Conservation (phyloP, 2,329 filamentous ascomycete genomes). For the Penicillium psychrosexuale region DNA sequence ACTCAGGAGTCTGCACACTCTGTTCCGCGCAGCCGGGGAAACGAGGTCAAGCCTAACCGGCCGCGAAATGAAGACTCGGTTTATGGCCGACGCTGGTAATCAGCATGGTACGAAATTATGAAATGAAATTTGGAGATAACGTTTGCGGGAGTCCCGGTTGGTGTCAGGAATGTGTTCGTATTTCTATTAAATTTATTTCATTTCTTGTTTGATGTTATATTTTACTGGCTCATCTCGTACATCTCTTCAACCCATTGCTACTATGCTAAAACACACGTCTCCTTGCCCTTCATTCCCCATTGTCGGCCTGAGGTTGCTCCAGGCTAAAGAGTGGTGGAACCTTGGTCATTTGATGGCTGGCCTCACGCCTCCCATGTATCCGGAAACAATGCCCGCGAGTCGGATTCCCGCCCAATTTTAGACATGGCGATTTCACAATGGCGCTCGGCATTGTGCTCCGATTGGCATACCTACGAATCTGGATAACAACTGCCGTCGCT, state of each 20-base stretch:
- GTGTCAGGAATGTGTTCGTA: background rate
- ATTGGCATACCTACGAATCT: background rate
- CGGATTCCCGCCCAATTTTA: slow-evolving; percentile 2
- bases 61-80: slow-evolving; percentile 39
- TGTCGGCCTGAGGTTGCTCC: background rate
- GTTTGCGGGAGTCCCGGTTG: slow-evolving; percentile 13
- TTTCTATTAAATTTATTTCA: background rate
- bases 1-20: slow-evolving; percentile 12
- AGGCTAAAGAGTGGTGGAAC: background rate
- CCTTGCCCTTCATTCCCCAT: background rate
- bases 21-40: slow-evolving; percentile 19
- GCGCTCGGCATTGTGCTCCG: slow-evolving; percentile 15
- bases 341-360: background rate
- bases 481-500: background rate
- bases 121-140: background rate
- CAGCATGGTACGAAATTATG: slow-evolving; percentile 6
- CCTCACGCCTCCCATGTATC: background rate
- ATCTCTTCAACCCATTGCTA: background rate
- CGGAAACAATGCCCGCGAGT: slow-evolving; percentile 22
- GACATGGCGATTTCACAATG: background rate
- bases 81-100: slow-evolving; percentile 43
- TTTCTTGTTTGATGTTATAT: background rate
- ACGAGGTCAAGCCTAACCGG: slow-evolving; percentile 18
- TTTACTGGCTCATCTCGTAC: background rate
- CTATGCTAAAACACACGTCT: background rate